phyloP scores from a whole-genome alignment of 2,329 filamentous ascomycete species.

The Bipolaris gigantea region DNA sequence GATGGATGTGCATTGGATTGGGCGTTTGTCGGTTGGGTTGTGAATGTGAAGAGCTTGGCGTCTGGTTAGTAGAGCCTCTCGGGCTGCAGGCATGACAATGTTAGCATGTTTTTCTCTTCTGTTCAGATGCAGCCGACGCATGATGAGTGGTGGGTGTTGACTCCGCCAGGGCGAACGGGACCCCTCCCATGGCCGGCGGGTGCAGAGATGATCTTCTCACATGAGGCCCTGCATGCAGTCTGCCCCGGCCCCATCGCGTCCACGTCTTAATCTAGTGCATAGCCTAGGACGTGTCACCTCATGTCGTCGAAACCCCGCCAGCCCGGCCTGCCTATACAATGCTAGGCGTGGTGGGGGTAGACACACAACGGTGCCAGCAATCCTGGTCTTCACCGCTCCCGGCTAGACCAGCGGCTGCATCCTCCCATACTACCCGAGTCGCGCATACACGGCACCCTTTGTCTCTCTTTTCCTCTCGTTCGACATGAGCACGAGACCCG shows the following conservation, averaged over 20 bases:
- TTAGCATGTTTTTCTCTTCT: background rate
- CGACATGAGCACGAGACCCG: constrained; percentile 3
- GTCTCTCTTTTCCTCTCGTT: background rate
- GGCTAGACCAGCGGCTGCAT: constrained; percentile 17
- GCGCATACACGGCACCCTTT: background rate
- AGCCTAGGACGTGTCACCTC: constrained; percentile 9
- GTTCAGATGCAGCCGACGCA: background rate
- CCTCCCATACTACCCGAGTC: constrained; percentile 1
- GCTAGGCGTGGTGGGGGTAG: constrained; percentile 14
- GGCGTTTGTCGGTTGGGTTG: constrained; percentile 1
- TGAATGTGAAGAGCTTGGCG: background rate
- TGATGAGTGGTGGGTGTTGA: background rate
- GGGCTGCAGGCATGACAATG: background rate
- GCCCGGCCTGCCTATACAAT: constrained; percentile 3
- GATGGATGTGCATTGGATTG: constrained; percentile 3
- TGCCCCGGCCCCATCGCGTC: constrained; percentile 9
- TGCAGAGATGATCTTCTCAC: constrained; percentile 6
- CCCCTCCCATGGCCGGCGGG: constrained; percentile 3
- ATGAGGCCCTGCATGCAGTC: constrained; percentile 10
- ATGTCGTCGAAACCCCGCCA: background rate
- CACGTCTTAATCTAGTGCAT: constrained; percentile 6
- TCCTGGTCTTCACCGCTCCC: constrained; percentile 22
- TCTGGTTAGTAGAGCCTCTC: constrained; percentile 1
- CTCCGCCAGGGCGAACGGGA: background rate
- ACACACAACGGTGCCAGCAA: constrained; percentile 11